A percentile compares a stretch with the other conserved stretches of the same genome.
Evolutionary conservation across 2,329 filamentous ascomycete genomes (phyloP).

Genomic region (Fusarium sp.): DNA sequence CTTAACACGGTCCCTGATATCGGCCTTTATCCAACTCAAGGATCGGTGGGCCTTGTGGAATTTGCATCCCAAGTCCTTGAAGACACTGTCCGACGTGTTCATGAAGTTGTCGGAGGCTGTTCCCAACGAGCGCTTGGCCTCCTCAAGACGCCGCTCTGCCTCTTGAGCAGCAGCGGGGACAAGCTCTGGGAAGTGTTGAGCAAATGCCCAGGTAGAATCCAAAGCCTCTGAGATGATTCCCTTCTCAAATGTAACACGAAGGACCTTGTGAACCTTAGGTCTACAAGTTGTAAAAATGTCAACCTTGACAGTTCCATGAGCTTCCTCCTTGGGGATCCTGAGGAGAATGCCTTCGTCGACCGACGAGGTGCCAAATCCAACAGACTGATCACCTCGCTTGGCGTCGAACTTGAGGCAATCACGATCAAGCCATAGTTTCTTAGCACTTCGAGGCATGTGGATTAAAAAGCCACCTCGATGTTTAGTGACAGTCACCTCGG

Average conservation of each 20-base stretch:
- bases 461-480: constrained; percentile 65
- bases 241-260: constrained; percentile 70
- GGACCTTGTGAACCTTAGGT: constrained; percentile 71
- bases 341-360: constrained; percentile 65
- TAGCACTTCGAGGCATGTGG: constrained; percentile 61
- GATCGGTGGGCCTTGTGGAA: constrained; percentile 42
- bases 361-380: constrained; percentile 63
- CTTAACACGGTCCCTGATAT: constrained; percentile 33
- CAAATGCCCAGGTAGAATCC: constrained; percentile 59
- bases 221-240: constrained; percentile 59
- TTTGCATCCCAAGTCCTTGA: constrained; percentile 40
- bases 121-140: constrained; percentile 51
- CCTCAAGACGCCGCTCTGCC: constrained; percentile 54
- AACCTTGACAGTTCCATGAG: constrained; percentile 69
- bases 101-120: constrained; percentile 50
- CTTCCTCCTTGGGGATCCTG: constrained; percentile 65
- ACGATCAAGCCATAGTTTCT: constrained; percentile 68
- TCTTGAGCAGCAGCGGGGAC: constrained; percentile 56
- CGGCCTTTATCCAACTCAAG: constrained; percentile 37
- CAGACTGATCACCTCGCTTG: constrained; percentile 59
- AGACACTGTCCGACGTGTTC: constrained; percentile 47
- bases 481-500: constrained; percentile 49
- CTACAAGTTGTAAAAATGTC: constrained; percentile 69
- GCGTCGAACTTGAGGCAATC: constrained; percentile 69
- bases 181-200: constrained; percentile 56